A percentile compares a stretch with the other conserved stretches of the same genome.
phyloP scores from a whole-genome alignment of 441 rosid species.

The Raphanus hybrid region DNA sequence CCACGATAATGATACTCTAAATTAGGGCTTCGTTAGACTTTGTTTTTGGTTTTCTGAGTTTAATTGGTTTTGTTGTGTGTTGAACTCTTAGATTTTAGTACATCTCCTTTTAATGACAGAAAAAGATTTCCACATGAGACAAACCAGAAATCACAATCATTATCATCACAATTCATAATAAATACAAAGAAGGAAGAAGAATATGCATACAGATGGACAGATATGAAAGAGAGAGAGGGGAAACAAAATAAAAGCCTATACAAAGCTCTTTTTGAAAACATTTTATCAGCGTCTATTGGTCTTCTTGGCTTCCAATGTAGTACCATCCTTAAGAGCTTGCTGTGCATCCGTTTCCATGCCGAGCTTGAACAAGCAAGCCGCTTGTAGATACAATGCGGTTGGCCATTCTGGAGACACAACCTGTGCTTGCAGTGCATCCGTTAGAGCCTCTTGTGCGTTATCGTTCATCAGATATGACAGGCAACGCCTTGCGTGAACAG shows the following conservation, averaged over 20 bases:
- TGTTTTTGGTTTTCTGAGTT: background rate
- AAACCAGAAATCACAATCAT: no score
- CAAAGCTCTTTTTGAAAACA: slow-evolving; percentile 1
- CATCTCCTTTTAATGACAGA: no score
- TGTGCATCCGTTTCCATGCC: slow-evolving; percentile 93
- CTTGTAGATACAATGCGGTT: slow-evolving; percentile 71
- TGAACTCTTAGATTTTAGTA: no score
- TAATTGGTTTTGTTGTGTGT: no score
- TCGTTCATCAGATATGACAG: slow-evolving; percentile 64
- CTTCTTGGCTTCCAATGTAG: slow-evolving; percentile 72
- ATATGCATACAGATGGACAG: no score
- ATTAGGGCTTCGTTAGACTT: background rate
- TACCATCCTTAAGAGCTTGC: slow-evolving; percentile 84
- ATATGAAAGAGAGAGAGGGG: no score
- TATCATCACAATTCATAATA: no score
- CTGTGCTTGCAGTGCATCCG: slow-evolving; percentile 71
- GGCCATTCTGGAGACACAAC: slow-evolving; percentile 74
- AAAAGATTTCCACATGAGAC: no score
- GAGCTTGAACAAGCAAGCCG: slow-evolving; percentile 75
- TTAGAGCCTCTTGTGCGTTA: slow-evolving; percentile 64
- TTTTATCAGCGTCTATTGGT: slow-evolving; percentile 39
- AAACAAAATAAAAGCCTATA: no score
- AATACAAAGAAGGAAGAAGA: no score
- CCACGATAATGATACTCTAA: no score
- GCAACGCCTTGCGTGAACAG: slow-evolving; percentile 71